Evolutionary conservation across 352 stramenopile species (phyloP), one percentile per base, ranked within the genome.

Genomic region (Globisporangium acanthophoron): DNA sequence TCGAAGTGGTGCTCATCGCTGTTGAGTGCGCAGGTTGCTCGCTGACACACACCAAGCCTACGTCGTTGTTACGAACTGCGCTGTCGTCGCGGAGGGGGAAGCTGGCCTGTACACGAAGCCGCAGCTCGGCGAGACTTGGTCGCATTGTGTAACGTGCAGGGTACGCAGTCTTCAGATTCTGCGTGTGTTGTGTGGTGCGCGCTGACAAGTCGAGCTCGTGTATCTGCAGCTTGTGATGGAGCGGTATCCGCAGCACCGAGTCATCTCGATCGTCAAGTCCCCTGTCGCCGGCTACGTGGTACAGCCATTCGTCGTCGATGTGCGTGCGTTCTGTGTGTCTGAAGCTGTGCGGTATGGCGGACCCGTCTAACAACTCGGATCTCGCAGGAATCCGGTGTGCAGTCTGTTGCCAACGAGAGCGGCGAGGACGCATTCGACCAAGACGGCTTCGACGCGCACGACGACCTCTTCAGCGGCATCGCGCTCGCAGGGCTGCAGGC

Each of bases 31-130:
- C 54, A 92, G 81, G 60, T 51, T 85, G 49, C 69, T 90, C 33
- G 74, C 80, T 0, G 81, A 90, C 40, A 78, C 80, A 2, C 71
- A 88, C 52, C 64, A 84, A 53, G 75, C 68, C 8, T 93, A 90
- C 48, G 61, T 85, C 41, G 64, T 87, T 20, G 68, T 85, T 44
- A 90, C 76, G 5, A 93, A 93, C 56, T 76, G 71, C 11, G 81
- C 81, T 31, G 67, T 71, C 5, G 87, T 75, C 27, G 64, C 66
- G 12, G 53, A 67, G 8, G 65, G 58, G 13, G 64, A 66, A 67
- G 80, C 61, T 11, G 69, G 60, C n/a, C 54, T 84, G 16, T 91
- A 78, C 56, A 90, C 84, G 20, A 81, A 78, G 20, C 76, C 84
- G 16, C 54, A 72, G 16, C 71, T 93, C 39, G 79, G 79, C 37